phyloP scores from a whole-genome alignment of 2,329 filamentous ascomycete species.

The Verticillium nubilum region DNA sequence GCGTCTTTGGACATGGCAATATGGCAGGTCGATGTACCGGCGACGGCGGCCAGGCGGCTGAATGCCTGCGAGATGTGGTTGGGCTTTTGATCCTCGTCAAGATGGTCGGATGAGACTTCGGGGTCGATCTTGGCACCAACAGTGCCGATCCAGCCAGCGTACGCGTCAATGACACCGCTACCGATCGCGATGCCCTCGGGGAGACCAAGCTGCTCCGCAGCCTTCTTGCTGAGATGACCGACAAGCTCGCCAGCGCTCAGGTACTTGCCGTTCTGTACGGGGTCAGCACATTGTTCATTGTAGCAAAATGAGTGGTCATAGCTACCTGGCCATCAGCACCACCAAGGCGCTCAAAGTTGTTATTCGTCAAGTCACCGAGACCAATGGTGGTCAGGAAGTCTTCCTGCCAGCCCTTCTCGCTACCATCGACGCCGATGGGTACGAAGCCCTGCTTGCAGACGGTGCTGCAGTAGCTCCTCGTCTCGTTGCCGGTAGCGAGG shows the following conservation, averaged over 20 bases:
- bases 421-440: slow-evolving; percentile 93
- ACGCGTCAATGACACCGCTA: slow-evolving; percentile 95
- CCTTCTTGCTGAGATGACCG: slow-evolving; percentile 77
- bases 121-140: slow-evolving; percentile 94
- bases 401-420: slow-evolving; percentile 96
- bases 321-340: slow-evolving; percentile 86
- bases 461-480: slow-evolving; percentile 88
- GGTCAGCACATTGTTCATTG: slow-evolving; percentile 11
- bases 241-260: slow-evolving; percentile 89
- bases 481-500: slow-evolving; percentile 87
- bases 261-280: slow-evolving; percentile 76
- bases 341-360: slow-evolving; percentile 89
- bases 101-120: slow-evolving; percentile 47
- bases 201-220: slow-evolving; percentile 77
- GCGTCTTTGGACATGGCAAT: slow-evolving; percentile 90
- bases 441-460: slow-evolving; percentile 98
- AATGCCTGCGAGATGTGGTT: slow-evolving; percentile 93
- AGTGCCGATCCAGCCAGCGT: slow-evolving; percentile 97
- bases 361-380: slow-evolving; percentile 73
- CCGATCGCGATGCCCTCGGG: slow-evolving; percentile 85
- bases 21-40: slow-evolving; percentile 95
- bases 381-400: slow-evolving; percentile 88
- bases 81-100: slow-evolving; percentile 62
- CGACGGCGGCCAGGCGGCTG: slow-evolving; percentile 85
- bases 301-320: slow-evolving; percentile 40